phyloP scores from a whole-genome alignment of 305 asterid species.

The Fraxinus platypoda region DNA sequence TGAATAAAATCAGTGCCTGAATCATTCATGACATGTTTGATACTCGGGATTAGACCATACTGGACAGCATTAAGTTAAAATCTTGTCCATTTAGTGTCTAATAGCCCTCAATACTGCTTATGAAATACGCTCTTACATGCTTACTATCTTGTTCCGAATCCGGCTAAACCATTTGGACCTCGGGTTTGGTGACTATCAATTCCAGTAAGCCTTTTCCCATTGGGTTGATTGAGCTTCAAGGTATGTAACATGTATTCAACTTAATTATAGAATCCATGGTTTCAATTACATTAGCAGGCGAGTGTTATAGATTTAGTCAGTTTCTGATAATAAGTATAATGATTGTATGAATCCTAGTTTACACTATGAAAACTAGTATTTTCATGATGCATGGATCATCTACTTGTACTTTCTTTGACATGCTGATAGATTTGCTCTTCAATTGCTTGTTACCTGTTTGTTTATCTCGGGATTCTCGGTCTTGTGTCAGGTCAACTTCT shows the following conservation, averaged over 20 bases:
- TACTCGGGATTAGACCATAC: background rate
- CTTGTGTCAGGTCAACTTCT: slow-evolving; percentile 75
- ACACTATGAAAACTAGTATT: background rate
- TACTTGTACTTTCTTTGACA: slow-evolving; percentile 13
- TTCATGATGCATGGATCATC: background rate
- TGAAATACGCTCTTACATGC: background rate
- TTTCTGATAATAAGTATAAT: background rate
- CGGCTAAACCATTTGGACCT: slow-evolving; percentile 56
- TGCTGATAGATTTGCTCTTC: slow-evolving; percentile 50
- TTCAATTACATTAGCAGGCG: background rate
- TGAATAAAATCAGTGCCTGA: background rate
- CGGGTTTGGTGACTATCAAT: slow-evolving; percentile 64
- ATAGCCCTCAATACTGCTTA: background rate
- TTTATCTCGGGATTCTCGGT: slow-evolving; percentile 56
- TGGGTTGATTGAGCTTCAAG: slow-evolving; percentile 63
- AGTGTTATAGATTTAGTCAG: background rate
- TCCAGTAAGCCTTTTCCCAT: slow-evolving; percentile 59
- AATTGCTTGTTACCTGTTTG: slow-evolving; percentile 60
- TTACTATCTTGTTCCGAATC: slow-evolving; percentile 45
- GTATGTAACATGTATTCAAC: slow-evolving; percentile 28
- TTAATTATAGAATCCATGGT: background rate
- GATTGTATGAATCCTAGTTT: slow-evolving; percentile 11
- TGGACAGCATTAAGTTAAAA: background rate
- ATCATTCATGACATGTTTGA: background rate
- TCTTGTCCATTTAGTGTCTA: background rate